Conservation (phyloP, 805 yeast species). For the Schwanniomyces pseudopolymorphus region DNA sequence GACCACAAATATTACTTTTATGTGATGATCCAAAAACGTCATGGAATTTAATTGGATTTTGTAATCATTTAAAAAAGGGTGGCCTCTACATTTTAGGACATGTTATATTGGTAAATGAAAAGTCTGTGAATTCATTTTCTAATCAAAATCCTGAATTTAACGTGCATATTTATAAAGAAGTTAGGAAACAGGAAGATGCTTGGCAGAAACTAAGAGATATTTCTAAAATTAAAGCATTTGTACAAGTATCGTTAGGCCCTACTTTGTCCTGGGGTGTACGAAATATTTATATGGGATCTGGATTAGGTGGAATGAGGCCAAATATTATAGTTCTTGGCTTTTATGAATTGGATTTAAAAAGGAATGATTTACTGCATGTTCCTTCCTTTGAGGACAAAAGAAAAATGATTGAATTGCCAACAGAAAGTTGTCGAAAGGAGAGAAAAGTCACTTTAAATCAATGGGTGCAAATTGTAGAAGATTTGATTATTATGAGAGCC, state of each 20-base stretch:
- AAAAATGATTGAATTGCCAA: slow-evolving; percentile 50
- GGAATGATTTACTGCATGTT: slow-evolving; percentile 27
- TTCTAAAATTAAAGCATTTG: slow-evolving; percentile 84
- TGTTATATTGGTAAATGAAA: slow-evolving; percentile 62
- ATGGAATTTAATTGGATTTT: slow-evolving; percentile 89
- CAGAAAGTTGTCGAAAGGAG: slow-evolving; percentile 76
- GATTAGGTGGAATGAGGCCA: slow-evolving; percentile 98
- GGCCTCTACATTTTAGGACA: slow-evolving; percentile 92
- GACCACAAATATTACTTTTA: slow-evolving; percentile 87
- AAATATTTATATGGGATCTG: slow-evolving; percentile 88
- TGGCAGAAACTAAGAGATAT: slow-evolving; percentile 84
- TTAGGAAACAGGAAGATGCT: slow-evolving; percentile 69
- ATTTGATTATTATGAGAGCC: slow-evolving; percentile 80
- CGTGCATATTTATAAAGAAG: slow-evolving; percentile 56
- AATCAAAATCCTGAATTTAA: slow-evolving; percentile 47
- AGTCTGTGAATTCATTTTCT: slow-evolving; percentile 9
- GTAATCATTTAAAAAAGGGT: slow-evolving; percentile 94
- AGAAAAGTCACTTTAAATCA: slow-evolving; percentile 66
- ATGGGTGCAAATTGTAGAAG: slow-evolving; percentile 94
- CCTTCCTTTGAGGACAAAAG: slow-evolving; percentile 17
- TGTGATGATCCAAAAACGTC: slow-evolving; percentile 91
- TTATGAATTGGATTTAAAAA: slow-evolving; percentile 59
- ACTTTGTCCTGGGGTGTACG: slow-evolving; percentile 92
- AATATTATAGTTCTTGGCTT: slow-evolving; percentile 92
- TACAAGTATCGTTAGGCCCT: slow-evolving; percentile 87